Percentiles rank a stretch among this genome's conserved stretches.
Evolutionary conservation across 495 filamentous ascomycete species (phyloP).

Genomic region (Jackrogersella multiformis): DNA sequence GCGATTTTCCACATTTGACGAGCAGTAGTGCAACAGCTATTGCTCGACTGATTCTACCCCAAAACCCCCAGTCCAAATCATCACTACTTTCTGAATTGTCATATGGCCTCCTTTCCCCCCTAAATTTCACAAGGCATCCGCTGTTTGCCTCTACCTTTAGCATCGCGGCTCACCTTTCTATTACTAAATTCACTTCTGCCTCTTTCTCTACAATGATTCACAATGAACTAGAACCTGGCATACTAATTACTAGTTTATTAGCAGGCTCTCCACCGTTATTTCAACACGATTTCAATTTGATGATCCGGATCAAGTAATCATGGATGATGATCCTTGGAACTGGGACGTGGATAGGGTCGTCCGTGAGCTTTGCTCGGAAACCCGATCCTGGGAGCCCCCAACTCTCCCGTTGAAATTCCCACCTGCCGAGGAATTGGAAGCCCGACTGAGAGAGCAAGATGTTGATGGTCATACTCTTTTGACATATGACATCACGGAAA

Average conservation of each 20-base stretch:
- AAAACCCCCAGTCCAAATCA: neutral
- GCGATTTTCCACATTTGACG: neutral
- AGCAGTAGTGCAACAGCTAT: too few species aligned
- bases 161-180: too few species aligned
- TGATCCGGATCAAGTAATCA: slow-evolving; percentile 15
- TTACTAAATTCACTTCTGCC: too few species aligned
- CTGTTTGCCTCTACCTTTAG: too few species aligned
- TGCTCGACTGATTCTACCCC: neutral
- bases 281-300: too few species aligned
- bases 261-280: neutral
- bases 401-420: slow-evolving; percentile 53
- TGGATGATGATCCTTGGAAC: slow-evolving; percentile 69
- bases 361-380: slow-evolving; percentile 65
- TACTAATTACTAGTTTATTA: too few species aligned
- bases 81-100: neutral
- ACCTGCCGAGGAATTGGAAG: slow-evolving; percentile 60
- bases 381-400: slow-evolving; percentile 54
- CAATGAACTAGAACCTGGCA: too few species aligned
- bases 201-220: too few species aligned
- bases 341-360: slow-evolving; percentile 76
- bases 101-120: too few species aligned
- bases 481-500: slow-evolving; percentile 44
- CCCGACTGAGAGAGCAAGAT: slow-evolving; percentile 63
- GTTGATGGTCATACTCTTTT: slow-evolving; percentile 72
- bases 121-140: too few species aligned